phyloP scores from a whole-genome alignment of 2,329 filamentous ascomycete genomes.

The Sporothrix phasma region DNA sequence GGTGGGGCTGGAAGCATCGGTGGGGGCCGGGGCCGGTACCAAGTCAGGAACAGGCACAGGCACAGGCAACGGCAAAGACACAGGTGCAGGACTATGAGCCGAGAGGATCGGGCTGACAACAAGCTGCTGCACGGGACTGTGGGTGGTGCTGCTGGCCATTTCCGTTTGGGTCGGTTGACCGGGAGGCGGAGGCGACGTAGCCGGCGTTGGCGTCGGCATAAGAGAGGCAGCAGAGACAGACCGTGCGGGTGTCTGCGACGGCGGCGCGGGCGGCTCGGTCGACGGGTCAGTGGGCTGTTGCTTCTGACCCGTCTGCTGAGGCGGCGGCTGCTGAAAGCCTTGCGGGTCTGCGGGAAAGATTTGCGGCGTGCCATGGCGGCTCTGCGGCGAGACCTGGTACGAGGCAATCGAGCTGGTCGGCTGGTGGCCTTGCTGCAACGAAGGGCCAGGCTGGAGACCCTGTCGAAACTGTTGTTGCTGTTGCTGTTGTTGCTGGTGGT shows the following conservation, averaged over 20 bases:
- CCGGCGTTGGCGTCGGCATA: neutral
- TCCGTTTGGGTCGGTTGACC: no score
- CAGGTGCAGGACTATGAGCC: neutral
- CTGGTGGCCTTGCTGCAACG: neutral
- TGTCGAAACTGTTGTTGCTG: neutral
- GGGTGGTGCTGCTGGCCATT: neutral
- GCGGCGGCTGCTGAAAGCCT: slow-evolving; percentile 2
- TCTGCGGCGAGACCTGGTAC: slow-evolving; percentile 13
- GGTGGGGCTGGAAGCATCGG: neutral
- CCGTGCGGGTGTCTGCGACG: neutral
- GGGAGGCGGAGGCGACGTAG: neutral
- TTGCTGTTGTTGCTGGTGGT: neutral
- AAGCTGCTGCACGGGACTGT: neutral
- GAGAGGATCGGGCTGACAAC: neutral
- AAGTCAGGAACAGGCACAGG: neutral
- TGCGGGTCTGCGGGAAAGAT: slow-evolving; percentile 4
- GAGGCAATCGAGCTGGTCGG: neutral
- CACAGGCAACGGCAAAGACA: neutral
- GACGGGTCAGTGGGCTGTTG: neutral
- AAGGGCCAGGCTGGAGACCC: neutral
- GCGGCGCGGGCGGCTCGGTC: no score
- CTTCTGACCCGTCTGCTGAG: neutral
- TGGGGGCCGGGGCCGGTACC: neutral
- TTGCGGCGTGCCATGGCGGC: slow-evolving; percentile 10
- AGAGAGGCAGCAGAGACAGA: neutral